Evolutionary conservation across 2,329 filamentous ascomycete species (phyloP).

Genomic region (Monosporascus sp.): DNA sequence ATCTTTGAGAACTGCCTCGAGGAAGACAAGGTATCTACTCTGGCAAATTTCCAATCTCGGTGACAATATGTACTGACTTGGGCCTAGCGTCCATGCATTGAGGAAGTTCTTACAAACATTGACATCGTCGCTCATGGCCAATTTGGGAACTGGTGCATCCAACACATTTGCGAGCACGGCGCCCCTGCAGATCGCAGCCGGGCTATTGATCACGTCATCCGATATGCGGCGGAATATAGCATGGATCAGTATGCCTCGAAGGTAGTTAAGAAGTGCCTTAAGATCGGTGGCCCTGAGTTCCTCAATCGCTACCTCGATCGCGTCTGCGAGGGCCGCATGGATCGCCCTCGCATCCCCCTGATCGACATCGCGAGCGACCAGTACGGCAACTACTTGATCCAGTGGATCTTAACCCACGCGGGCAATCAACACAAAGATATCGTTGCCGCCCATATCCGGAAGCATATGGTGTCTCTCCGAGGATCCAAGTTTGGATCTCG

Average conservation of each 20-base stretch:
- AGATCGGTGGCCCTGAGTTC: slow-evolving; percentile 89
- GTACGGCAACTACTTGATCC: slow-evolving; percentile 96
- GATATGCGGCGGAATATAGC: slow-evolving; percentile 91
- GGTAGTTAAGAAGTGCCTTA: slow-evolving; percentile 97
- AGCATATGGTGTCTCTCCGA: slow-evolving; percentile 98
- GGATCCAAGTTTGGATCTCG: slow-evolving; percentile 98
- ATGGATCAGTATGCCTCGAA: slow-evolving; percentile 99
- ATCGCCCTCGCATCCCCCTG: slow-evolving; percentile 90
- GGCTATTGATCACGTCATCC: slow-evolving; percentile 91
- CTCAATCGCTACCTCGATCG: slow-evolving; percentile 87
- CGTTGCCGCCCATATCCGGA: slow-evolving; percentile 89
- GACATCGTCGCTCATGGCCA: slow-evolving; percentile 96
- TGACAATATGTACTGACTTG: slow-evolving; percentile 8
- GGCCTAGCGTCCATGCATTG: slow-evolving; percentile 85
- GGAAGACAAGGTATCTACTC: slow-evolving; percentile 77
- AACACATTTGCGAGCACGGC: slow-evolving; percentile 97
- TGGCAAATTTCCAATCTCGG: neutral
- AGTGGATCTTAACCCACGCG: slow-evolving; percentile 91
- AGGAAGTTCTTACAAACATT: slow-evolving; percentile 91
- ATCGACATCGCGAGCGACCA: slow-evolving; percentile 99
- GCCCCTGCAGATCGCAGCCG: slow-evolving; percentile 84
- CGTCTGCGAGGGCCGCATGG: slow-evolving; percentile 84
- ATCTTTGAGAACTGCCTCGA: slow-evolving; percentile 99
- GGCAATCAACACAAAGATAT: slow-evolving; percentile 84
- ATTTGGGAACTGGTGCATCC: slow-evolving; percentile 99